Conservation (phyloP, 169 alveolate species). For the Haemoproteus tartakovskyi region DNA sequence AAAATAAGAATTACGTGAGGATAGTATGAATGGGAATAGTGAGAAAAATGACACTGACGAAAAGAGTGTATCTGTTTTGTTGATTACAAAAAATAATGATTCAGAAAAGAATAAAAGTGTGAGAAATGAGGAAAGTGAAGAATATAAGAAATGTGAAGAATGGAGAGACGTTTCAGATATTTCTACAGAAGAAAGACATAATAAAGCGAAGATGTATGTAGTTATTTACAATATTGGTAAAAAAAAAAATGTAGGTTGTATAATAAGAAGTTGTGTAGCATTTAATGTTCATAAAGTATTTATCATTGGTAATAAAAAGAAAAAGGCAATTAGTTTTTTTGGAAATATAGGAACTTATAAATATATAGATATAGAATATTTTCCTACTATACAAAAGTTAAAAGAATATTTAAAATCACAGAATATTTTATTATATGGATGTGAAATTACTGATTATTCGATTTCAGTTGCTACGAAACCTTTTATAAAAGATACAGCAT, state of each 20-base stretch:
- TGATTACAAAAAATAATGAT: too few relatives aligned
- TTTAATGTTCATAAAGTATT: conserved; percentile 71
- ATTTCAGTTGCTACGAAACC: conserved; percentile 73
- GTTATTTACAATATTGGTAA: conserved; percentile 68
- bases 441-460: conserved; percentile 82
- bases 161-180: too few relatives aligned
- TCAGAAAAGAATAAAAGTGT: too few relatives aligned
- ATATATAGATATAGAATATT: conserved; percentile 56
- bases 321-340: conserved; percentile 61
- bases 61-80: too few relatives aligned
- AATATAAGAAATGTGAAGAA: too few relatives aligned
- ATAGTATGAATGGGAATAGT: too few relatives aligned
- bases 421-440: conserved; percentile 79
- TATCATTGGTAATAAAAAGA: conserved; percentile 68
- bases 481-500: conserved; percentile 82
- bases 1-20: too few relatives aligned
- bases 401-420: conserved; percentile 66
- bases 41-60: too few relatives aligned
- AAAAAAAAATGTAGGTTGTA: conserved; percentile 69
- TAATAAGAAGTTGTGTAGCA: conserved; percentile 71
- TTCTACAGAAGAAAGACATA: neutral
- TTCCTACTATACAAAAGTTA: conserved; percentile 45
- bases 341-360: conserved; percentile 73
- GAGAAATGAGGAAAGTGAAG: too few relatives aligned
- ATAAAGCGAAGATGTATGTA: conserved; percentile 52